Conservation (phyloP, 176 grass and related monocot genomes). For the Carex myosuroides region DNA sequence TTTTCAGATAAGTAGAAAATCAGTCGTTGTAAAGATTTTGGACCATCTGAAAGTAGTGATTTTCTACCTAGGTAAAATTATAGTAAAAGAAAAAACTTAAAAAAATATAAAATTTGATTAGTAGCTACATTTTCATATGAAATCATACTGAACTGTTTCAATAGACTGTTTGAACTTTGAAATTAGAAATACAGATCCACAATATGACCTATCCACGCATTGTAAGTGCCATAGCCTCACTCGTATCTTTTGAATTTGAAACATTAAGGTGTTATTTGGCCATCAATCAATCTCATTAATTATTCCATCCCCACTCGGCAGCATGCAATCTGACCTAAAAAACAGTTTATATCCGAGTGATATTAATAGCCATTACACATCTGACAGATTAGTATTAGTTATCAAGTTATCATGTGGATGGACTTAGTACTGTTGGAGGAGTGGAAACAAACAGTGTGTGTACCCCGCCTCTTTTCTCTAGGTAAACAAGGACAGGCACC, state of each 20-base stretch:
- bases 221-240: too few species aligned
- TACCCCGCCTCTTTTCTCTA: constrained; percentile 19
- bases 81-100: too few species aligned
- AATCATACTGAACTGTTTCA: too few species aligned
- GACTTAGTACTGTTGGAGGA: background rate
- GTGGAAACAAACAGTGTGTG: constrained; percentile 7
- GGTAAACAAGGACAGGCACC: constrained; percentile 23
- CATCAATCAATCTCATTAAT: background rate
- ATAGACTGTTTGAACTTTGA: too few species aligned
- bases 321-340: background rate
- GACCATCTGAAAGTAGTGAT: too few species aligned
- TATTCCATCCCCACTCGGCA: background rate
- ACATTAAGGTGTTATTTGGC: background rate
- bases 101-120: too few species aligned
- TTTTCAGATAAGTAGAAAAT: too few species aligned
- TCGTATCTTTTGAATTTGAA: background rate
- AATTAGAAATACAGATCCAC: too few species aligned
- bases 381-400: background rate
- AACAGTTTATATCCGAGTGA: background rate
- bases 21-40: too few species aligned
- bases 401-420: background rate
- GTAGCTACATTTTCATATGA: too few species aligned
- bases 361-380: background rate
- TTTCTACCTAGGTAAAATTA: too few species aligned
- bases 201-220: too few species aligned